Evolutionary conservation across 2,329 filamentous ascomycete genomes (phyloP).

Genomic region (Penicillium sp.): DNA sequence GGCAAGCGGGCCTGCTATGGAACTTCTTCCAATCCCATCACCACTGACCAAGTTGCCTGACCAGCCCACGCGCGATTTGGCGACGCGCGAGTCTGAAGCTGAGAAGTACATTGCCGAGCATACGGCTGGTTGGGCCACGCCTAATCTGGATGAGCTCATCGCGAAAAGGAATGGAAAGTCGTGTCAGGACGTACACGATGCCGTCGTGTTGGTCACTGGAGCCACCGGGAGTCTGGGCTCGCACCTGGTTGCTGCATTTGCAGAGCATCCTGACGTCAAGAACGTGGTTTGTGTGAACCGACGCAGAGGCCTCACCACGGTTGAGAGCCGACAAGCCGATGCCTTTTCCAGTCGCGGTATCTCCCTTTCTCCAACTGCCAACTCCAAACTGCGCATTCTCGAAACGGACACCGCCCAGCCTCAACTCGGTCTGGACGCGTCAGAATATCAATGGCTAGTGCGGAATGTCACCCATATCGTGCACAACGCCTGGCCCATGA

Average conservation of each 20-base stretch:
- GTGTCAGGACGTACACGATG: neutral
- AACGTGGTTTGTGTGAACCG: conserved; percentile 8
- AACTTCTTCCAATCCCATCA: neutral
- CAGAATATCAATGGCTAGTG: neutral
- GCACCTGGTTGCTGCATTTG: conserved; percentile 1
- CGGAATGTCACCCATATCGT: conserved; percentile 4
- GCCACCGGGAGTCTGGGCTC: conserved; percentile 10
- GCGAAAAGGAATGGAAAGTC: neutral
- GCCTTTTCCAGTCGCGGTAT: neutral
- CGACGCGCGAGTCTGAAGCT: neutral
- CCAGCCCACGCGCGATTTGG: neutral
- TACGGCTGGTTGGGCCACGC: neutral
- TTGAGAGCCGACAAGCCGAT: neutral
- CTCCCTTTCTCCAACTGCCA: neutral
- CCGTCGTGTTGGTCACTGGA: conserved; percentile 6
- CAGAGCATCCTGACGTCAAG: neutral
- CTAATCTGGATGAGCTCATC: neutral
- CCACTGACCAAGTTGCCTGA: neutral
- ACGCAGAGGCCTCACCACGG: neutral
- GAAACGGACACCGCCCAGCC: conserved; percentile 2
- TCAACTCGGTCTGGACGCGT: neutral
- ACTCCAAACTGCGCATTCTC: conserved; percentile 3
- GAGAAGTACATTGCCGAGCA: neutral
- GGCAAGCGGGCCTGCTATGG: neutral
- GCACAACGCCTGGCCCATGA: conserved; percentile 27